Evolutionary conservation across 2,329 filamentous ascomycete genomes (phyloP).

Genomic region (Curvularia spicifera): DNA sequence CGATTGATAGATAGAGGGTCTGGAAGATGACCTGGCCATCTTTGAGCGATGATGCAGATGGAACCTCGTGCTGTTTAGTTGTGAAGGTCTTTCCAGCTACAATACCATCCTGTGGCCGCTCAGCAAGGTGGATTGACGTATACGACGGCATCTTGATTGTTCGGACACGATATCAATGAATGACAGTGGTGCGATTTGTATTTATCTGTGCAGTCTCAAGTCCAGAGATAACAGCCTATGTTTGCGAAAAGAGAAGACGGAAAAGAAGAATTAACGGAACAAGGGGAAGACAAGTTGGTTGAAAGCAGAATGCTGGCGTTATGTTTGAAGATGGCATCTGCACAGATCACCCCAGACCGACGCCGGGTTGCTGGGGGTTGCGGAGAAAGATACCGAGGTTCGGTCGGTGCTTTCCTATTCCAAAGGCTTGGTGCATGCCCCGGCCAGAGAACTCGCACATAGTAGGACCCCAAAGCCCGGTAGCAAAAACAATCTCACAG

Average conservation of each 20-base stretch:
- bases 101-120: constrained; percentile 67
- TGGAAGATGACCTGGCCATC: constrained; percentile 68
- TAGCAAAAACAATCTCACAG: background rate
- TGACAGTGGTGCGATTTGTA: background rate
- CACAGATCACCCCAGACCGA: constrained; percentile 25
- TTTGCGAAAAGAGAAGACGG: background rate
- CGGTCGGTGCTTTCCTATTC: constrained; percentile 23
- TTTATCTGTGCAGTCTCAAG: background rate
- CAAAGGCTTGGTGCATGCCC: constrained; percentile 12
- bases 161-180: background rate
- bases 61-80: constrained; percentile 58
- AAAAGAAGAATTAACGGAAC: background rate
- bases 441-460: background rate
- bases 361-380: constrained; percentile 13
- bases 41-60: constrained; percentile 58
- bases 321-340: constrained; percentile 14
- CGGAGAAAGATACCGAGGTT: constrained; percentile 35
- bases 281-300: background rate
- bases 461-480: background rate
- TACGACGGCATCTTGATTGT: constrained; percentile 47
- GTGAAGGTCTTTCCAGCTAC: constrained; percentile 70
- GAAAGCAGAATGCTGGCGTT: background rate
- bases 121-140: constrained; percentile 63
- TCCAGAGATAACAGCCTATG: background rate
- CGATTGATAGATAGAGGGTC: constrained; percentile 69